These are phyloP conservation scores for Podospora pseudopauciseta DNA, from an alignment of 495 filamentous ascomycete genomes.

Conservation along the genomic window DNA sequence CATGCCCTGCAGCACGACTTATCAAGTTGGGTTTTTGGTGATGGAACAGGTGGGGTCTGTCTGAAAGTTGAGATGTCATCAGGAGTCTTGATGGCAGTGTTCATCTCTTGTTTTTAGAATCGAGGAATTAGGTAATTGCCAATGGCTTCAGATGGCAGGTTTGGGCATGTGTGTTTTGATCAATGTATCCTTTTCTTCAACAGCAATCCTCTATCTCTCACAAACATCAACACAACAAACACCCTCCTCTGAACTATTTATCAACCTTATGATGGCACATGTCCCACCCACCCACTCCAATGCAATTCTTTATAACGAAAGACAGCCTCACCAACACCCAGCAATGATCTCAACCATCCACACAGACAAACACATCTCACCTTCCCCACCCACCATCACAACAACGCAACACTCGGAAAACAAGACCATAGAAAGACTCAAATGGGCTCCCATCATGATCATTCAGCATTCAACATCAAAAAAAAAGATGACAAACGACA, in stretches of 20 bases:
- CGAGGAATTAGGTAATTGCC: neutral
- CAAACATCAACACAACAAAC: neutral
- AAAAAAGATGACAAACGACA: conserved; percentile 6
- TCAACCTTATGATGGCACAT: neutral
- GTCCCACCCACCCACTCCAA: neutral
- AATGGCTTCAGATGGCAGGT: neutral
- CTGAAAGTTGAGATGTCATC: neutral
- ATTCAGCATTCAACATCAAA: conserved; percentile 17
- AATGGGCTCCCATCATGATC: conserved; percentile 14
- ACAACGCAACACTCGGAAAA: neutral
- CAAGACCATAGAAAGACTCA: neutral
- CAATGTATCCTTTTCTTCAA: neutral
- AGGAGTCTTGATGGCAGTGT: neutral
- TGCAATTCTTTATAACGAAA: neutral
- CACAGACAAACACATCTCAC: neutral
- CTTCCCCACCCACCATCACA: neutral
- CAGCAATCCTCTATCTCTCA: neutral
- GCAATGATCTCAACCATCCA: neutral
- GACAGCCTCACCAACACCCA: neutral
- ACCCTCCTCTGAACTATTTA: neutral
- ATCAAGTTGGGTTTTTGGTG: neutral
- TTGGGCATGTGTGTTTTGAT: neutral
- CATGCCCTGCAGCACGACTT: neutral
- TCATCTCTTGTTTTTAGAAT: neutral
- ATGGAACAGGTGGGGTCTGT: neutral